Evolutionary conservation across 2,329 filamentous ascomycete species (phyloP), one percentile per base, ranked within the genome.

Genomic region (Diaporthe ampelina): DNA sequence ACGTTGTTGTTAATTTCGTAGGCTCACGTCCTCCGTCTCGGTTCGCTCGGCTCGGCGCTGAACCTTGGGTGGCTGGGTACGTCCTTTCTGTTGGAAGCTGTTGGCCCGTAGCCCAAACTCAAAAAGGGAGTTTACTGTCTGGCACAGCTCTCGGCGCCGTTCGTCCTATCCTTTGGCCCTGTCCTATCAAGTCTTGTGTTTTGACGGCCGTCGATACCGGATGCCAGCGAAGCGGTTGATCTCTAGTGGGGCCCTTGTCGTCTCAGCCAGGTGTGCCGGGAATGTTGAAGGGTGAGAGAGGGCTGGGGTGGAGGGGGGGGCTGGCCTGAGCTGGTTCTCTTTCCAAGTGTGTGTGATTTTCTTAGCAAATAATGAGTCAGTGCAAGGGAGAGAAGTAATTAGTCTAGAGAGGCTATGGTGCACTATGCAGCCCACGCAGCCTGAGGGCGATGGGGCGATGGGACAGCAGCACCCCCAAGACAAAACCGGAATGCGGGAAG

Each of bases 41-140:
- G 61, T n/a, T 67, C 61, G 45, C 61, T 67, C 61, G 61, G 61
- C 61, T 37, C 61, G 45, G 61, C 61, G 61, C 61, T 67, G 61
- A 67, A 43, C 21, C 29, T 67, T 45, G 61, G 50, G 61, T 52
- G 61, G 61, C 45, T 67, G 61, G 61, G 26, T 50, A 50, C 21
- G 29, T 29, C 40, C 32, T 24, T 43, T 43, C 35, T 52, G 24
- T 19, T 24, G 32, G 61, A 29, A n/a, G 19, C 24, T 48, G 11
- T 37, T 52, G 61, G 29, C 45, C 29, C 29, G 61, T 67, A 67
- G 61, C 45, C 26, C 45, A 50, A 67, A 67, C 61, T 67, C 61
- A 67, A 52, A 67, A 52, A 10, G 45, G 61, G 61, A 50, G 37
- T 61, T 10, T 43, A 8, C 35, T 17, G 29, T 50, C 13, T 21